phyloP scores from a whole-genome alignment of 495 filamentous ascomycete species.

The Talaromyces thailandensis region DNA sequence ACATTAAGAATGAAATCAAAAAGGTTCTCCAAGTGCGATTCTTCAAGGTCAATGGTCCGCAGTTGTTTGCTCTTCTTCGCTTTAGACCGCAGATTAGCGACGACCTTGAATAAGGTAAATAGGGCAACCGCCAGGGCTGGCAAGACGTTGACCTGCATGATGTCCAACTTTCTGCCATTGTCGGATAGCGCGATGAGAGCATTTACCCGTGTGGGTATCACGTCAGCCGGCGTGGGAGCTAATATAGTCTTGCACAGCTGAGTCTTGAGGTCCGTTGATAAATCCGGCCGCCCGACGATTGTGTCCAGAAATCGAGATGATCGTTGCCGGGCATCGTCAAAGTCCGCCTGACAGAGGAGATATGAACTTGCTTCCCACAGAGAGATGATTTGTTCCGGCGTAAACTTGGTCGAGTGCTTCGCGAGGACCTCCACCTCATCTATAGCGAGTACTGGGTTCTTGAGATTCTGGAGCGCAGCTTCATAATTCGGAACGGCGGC shows the following conservation, averaged over 20 bases:
- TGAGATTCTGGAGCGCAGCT: conserved; percentile 21
- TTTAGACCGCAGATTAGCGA: conserved; percentile 27
- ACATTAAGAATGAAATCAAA: conserved; percentile 70
- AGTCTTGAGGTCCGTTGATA: conserved; percentile 25
- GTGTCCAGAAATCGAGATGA: conserved; percentile 29
- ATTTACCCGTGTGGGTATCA: conserved; percentile 30
- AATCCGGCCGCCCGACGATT: conserved; percentile 32
- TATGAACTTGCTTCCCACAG: conserved; percentile 35
- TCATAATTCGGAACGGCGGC: conserved; percentile 34
- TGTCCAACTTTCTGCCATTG: conserved; percentile 37
- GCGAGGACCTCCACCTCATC: conserved; percentile 33
- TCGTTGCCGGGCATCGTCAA: conserved; percentile 27
- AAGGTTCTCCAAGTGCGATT: conserved; percentile 56
- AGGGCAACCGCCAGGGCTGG: conserved; percentile 34
- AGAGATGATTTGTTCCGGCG: conserved; percentile 29
- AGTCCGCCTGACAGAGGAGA: conserved; percentile 28
- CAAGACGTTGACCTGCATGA: conserved; percentile 26
- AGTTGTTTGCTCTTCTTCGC: conserved; percentile 44
- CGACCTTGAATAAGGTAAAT: conserved; percentile 29
- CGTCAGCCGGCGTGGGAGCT: conserved; percentile 25
- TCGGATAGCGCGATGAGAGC: conserved; percentile 36
- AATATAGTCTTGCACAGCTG: conserved; percentile 30
- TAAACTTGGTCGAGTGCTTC: conserved; percentile 27
- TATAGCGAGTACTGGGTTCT: conserved; percentile 30
- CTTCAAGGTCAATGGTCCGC: conserved; percentile 41